Evolutionary conservation across 306 rosid species (phyloP).

Genomic region (Begonia peltatifolia): DNA sequence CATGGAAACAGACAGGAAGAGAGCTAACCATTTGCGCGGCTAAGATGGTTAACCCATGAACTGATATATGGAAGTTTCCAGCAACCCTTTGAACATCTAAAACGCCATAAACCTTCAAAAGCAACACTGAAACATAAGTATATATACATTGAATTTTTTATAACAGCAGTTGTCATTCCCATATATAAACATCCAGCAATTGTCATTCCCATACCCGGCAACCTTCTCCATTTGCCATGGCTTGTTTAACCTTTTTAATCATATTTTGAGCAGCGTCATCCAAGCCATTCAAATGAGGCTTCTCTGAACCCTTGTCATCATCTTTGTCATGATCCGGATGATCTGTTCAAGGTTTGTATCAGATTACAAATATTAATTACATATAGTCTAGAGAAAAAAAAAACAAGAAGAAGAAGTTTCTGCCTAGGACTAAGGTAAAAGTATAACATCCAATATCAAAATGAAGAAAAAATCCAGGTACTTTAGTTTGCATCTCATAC

Average conservation of each 20-base stretch:
- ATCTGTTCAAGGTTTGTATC: not conserved
- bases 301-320: constrained; percentile 44
- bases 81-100: constrained; percentile 96
- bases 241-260: constrained; percentile 69
- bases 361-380: too few relatives aligned
- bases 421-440: not conserved
- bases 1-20: too few relatives aligned
- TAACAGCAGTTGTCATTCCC: too few relatives aligned
- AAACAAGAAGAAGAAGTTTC: not conserved
- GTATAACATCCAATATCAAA: too few relatives aligned
- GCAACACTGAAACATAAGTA: too few relatives aligned
- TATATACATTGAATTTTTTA: too few relatives aligned
- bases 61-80: constrained; percentile 85
- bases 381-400: too few relatives aligned
- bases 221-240: constrained; percentile 55
- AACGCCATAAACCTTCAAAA: constrained; percentile 81
- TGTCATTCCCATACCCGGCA: constrained; percentile 44
- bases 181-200: constrained; percentile 10
- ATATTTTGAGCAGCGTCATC: constrained; percentile 59
- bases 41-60: constrained; percentile 79
- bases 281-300: constrained; percentile 37
- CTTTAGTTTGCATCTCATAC: too few relatives aligned
- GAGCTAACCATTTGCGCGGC: constrained; percentile 72
- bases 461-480: too few relatives aligned
- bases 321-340: constrained; percentile 19